phyloP scores from a whole-genome alignment of 179 eudicot genomes.

The Sideroxylon spinosum region DNA sequence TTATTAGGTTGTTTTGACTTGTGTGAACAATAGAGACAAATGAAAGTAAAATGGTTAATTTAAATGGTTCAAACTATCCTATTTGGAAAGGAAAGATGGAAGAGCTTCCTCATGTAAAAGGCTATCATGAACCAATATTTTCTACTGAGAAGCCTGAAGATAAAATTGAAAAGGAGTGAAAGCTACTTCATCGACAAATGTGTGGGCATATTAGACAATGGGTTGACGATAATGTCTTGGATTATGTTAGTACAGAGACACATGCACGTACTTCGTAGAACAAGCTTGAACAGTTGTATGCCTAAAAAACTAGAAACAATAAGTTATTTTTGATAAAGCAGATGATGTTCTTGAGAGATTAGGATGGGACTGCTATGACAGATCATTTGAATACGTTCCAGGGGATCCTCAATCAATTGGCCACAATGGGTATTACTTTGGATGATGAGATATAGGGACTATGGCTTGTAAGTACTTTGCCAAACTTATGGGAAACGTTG shows the following conservation, averaged over 20 bases:
- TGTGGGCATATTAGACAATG: slow-evolving; percentile 16
- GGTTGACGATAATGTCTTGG: slow-evolving; percentile 23
- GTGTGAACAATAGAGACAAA: too few species aligned
- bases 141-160: neutral
- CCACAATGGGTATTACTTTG: too few species aligned
- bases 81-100: too few species aligned
- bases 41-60: too few species aligned
- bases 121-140: neutral
- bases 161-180: slow-evolving; percentile 14
- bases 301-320: slow-evolving; percentile 19
- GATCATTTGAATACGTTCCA: slow-evolving; percentile 19
- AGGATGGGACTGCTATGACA: slow-evolving; percentile 8
- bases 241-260: slow-evolving; percentile 9
- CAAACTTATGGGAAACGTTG: too few species aligned
- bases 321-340: slow-evolving; percentile 18
- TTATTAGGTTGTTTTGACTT: too few species aligned
- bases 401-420: neutral
- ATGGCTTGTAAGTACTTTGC: too few species aligned
- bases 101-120: slow-evolving; percentile 2
- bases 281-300: slow-evolving; percentile 16
- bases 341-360: slow-evolving; percentile 15
- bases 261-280: slow-evolving; percentile 10
- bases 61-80: too few species aligned
- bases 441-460: too few species aligned
- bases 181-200: slow-evolving; percentile 7